A percentile compares a stretch with the other conserved stretches of the same genome.
Evolutionary conservation across 2,329 filamentous ascomycete genomes (phyloP).

Genomic region (Beauveria brongniartii): DNA sequence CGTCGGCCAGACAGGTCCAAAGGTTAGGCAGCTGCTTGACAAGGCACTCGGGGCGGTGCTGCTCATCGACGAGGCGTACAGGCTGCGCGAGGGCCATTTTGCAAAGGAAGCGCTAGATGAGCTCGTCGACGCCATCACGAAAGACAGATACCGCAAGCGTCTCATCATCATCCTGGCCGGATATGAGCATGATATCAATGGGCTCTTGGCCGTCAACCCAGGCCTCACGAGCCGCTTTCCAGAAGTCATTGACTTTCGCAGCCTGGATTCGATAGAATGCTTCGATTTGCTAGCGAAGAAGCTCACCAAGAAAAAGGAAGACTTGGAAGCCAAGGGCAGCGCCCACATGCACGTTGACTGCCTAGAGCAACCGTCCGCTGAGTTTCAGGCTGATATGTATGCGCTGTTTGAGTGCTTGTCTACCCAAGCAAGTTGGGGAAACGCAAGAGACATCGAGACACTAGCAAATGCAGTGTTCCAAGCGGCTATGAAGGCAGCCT

Average conservation of each 20-base stretch:
- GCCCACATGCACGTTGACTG: background rate
- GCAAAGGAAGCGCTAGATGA: constrained; percentile 50
- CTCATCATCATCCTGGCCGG: constrained; percentile 62
- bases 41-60: constrained; percentile 57
- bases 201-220: constrained; percentile 50
- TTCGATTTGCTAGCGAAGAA: background rate
- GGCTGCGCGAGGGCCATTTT: constrained; percentile 47
- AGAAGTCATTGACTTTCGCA: background rate
- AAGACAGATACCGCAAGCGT: constrained; percentile 47
- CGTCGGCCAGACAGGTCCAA: constrained; percentile 61
- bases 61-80: constrained; percentile 66
- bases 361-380: background rate
- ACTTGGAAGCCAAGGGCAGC: background rate
- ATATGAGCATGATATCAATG: constrained; percentile 59
- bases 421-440: background rate
- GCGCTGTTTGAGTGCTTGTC: background rate
- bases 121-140: constrained; percentile 42
- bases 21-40: constrained; percentile 50
- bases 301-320: background rate
- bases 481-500: background rate
- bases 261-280: background rate
- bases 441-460: background rate
- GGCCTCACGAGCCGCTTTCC: constrained; percentile 59
- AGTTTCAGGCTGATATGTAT: background rate
- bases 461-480: background rate